Percentiles rank a stretch among this genome's conserved stretches.
These are phyloP conservation scores for Dothidotthia symphoricarpi DNA, from an alignment of 2,329 filamentous ascomycete species.

Conservation along the genomic window DNA sequence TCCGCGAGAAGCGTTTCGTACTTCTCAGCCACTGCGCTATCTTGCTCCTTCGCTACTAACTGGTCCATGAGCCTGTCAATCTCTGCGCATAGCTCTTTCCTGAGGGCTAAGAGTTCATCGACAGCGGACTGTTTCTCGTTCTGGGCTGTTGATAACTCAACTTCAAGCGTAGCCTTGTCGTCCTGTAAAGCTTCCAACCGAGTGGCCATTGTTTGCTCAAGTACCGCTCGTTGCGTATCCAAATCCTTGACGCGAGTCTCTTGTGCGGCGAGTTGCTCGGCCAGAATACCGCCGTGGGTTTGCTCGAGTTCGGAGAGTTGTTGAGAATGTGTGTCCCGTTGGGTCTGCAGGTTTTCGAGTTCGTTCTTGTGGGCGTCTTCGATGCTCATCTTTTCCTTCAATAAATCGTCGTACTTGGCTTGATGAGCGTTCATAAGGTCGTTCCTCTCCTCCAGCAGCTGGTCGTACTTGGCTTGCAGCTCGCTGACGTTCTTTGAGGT, in stretches of 20 bases:
- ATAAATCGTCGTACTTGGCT: constrained; percentile 14
- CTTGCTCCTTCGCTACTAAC: constrained; percentile 17
- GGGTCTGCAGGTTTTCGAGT: constrained; percentile 16
- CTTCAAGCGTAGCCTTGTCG: constrained; percentile 25
- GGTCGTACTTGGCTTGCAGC: constrained; percentile 1
- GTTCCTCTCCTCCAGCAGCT: neutral
- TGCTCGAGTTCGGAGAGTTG: constrained; percentile 26
- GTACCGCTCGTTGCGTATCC: constrained; percentile 24
- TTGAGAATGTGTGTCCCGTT: constrained; percentile 19
- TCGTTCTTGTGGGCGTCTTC: constrained; percentile 20
- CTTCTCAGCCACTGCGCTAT: constrained; percentile 23
- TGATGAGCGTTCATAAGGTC: too few species aligned
- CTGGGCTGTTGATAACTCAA: constrained; percentile 26
- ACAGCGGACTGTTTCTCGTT: constrained; percentile 24
- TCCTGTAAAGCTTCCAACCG: constrained; percentile 32
- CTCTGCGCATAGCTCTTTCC: constrained; percentile 20
- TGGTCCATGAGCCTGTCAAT: constrained; percentile 24
- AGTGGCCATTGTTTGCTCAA: constrained; percentile 32
- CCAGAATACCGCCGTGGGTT: constrained; percentile 14
- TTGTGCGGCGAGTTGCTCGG: constrained; percentile 18
- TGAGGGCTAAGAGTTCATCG: constrained; percentile 26
- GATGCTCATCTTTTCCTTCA: constrained; percentile 17
- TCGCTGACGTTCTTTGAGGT: neutral
- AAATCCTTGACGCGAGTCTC: constrained; percentile 26
- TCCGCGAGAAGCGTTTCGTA: constrained; percentile 31